These are phyloP conservation scores for Starmerella ratchasimensis DNA, from an alignment of 805 yeast genomes.

Conservation along the genomic window DNA sequence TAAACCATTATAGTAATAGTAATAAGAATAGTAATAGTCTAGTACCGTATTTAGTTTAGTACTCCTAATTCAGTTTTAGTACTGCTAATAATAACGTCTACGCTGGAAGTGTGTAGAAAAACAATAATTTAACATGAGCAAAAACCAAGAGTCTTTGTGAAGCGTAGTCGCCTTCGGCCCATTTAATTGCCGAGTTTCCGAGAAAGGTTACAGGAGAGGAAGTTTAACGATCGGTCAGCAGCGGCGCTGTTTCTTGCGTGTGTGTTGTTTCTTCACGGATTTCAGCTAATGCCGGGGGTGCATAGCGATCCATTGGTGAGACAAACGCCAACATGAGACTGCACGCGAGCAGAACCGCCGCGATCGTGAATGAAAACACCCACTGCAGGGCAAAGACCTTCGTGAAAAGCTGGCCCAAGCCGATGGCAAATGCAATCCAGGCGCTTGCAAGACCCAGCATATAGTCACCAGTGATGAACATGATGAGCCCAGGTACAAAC, in stretches of 20 bases:
- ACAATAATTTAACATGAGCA: no score
- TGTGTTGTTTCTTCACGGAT: constrained; percentile 3
- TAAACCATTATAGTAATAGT: no score
- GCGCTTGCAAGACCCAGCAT: constrained; percentile 49
- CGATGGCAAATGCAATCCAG: constrained; percentile 50
- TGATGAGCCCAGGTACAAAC: constrained; percentile 44
- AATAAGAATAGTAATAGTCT: no score
- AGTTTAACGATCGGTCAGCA: constrained; percentile 14
- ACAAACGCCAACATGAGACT: constrained; percentile 32
- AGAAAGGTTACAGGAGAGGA: no score
- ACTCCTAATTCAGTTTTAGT: no score
- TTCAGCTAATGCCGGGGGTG: constrained; percentile 9
- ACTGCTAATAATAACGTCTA: no score
- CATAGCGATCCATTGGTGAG: constrained; percentile 8
- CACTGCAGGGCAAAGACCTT: constrained; percentile 69
- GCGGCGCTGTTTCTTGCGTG: constrained; percentile 16
- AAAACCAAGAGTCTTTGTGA: no score
- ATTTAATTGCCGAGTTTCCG: neutral
- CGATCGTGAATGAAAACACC: constrained; percentile 64
- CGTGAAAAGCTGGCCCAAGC: constrained; percentile 53
- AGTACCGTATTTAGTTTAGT: neutral
- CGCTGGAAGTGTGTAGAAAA: no score
- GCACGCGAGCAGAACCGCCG: constrained; percentile 41
- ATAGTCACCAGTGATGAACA: constrained; percentile 56
- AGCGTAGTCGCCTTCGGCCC: neutral